These are phyloP conservation scores for Candida odintsovae DNA, from an alignment of 805 yeast species.

Conservation along the genomic window DNA sequence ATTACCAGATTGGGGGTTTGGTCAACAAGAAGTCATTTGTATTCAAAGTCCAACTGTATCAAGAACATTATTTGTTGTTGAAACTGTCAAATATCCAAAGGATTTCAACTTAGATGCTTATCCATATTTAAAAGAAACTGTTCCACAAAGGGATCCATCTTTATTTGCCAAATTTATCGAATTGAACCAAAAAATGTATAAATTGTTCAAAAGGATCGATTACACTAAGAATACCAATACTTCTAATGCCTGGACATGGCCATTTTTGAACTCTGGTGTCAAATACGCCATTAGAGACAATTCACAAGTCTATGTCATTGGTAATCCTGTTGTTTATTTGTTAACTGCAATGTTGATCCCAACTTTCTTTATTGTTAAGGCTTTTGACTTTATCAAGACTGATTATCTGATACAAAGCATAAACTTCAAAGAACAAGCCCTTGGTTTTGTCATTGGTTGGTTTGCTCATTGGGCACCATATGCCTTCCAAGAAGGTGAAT, in stretches of 20 bases:
- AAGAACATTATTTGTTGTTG: conserved; percentile 72
- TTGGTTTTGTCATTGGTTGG: conserved; percentile 44
- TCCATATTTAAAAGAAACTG: conserved; percentile 18
- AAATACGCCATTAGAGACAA: conserved; percentile 45
- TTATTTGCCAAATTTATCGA: conserved; percentile 18
- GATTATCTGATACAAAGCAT: conserved; percentile 10
- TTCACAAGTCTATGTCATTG: conserved; percentile 50
- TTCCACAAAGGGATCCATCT: conserved; percentile 16
- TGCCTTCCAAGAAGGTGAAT: conserved; percentile 26
- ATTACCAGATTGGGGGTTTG: conserved; percentile 81
- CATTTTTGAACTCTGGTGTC: conserved; percentile 51
- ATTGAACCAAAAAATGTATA: conserved; percentile 14
- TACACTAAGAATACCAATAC: conserved; percentile 21
- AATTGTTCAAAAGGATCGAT: conserved; percentile 13
- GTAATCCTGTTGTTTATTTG: conserved; percentile 58
- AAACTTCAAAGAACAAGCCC: conserved; percentile 18
- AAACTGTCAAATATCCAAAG: conserved; percentile 38
- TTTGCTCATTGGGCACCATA: conserved; percentile 53
- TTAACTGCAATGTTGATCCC: conserved; percentile 32
- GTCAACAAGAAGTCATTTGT: conserved; percentile 87
- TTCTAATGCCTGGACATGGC: conserved; percentile 57
- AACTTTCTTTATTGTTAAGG: conserved; percentile 14
- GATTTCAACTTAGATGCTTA: conserved; percentile 21
- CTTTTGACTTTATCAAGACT: conserved; percentile 23
- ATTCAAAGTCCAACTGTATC: conserved; percentile 63